A percentile compares a stretch with the other conserved stretches of the same genome.
Conservation (phyloP, 176 grass and related monocot species). For the Eleusine indica region DNA sequence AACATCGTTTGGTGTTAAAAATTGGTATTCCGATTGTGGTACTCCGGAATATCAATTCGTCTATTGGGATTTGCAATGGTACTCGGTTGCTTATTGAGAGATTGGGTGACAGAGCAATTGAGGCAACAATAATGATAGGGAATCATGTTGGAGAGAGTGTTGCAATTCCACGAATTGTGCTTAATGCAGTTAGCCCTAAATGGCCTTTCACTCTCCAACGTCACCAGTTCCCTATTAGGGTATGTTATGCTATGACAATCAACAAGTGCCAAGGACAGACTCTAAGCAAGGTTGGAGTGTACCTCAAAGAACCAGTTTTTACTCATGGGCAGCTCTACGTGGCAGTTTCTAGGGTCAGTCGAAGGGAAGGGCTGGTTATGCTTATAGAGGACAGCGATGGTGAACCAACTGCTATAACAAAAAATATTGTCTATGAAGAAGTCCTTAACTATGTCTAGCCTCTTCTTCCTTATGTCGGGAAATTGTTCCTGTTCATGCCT, state of each 20-base stretch:
- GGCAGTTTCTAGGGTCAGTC: slow-evolving; percentile 6
- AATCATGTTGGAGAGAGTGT: not conserved
- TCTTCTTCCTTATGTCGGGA: too few species aligned
- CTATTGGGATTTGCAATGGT: not conserved
- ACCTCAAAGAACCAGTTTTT: slow-evolving; percentile 1
- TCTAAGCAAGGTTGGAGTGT: not conserved
- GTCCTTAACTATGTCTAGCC: not conserved
- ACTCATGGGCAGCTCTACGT: slow-evolving; percentile 27
- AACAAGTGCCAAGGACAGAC: slow-evolving; percentile 33
- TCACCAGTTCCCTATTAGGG: not conserved
- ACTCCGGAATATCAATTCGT: not conserved
- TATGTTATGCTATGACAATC: slow-evolving; percentile 38
- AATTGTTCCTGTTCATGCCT: too few species aligned
- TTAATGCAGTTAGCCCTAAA: not conserved
- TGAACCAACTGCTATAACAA: not conserved
- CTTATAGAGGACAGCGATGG: slow-evolving; percentile 17
- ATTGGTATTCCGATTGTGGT: not conserved
- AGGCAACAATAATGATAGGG: not conserved
- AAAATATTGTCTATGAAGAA: slow-evolving; percentile 27
- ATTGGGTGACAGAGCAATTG: not conserved
- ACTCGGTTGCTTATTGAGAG: not conserved
- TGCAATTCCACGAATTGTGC: slow-evolving; percentile 4
- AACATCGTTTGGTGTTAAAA: not conserved
- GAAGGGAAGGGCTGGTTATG: not conserved
- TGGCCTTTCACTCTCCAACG: slow-evolving; percentile 19